phyloP scores from a whole-genome alignment of 805 yeast species.

The Yarrowia sp. region DNA sequence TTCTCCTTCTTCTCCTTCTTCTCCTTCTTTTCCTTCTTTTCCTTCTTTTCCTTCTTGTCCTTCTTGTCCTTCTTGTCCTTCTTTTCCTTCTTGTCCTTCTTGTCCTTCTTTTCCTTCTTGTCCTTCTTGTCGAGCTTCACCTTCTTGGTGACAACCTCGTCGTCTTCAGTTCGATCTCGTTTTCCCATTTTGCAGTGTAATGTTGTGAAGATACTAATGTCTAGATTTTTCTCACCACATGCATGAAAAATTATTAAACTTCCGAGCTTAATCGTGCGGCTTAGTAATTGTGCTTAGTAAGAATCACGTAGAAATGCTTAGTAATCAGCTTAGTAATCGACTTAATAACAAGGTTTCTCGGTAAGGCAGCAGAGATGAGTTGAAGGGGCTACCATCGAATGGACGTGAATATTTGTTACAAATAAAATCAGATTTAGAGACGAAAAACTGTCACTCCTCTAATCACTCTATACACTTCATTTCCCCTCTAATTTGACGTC shows the following conservation, averaged over 20 bases:
- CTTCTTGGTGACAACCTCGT: constrained; percentile 39
- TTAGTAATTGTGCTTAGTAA: not conserved
- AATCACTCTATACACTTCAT: no score
- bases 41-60: constrained; percentile 51
- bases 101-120: constrained; percentile 45
- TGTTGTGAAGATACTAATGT: not conserved
- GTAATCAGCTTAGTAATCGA: not conserved
- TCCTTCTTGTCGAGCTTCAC: constrained; percentile 42
- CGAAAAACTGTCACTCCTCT: no score
- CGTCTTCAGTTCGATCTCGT: constrained; percentile 40
- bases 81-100: constrained; percentile 46
- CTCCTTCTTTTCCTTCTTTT: constrained; percentile 53
- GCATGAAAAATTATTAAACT: constrained; percentile 24
- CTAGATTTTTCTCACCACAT: constrained; percentile 17
- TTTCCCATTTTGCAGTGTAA: constrained; percentile 24
- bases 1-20: constrained; percentile 39
- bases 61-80: constrained; percentile 47
- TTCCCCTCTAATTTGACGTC: no score
- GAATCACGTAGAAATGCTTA: no score
- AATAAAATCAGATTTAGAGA: no score
- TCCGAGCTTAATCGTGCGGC: not conserved
- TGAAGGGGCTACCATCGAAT: no score
- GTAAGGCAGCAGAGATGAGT: no score
- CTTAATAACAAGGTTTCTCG: no score
- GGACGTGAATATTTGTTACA: no score